A percentile compares a stretch with the other conserved stretches of the same genome.
Evolutionary conservation across 257 asterid species (phyloP).

Genomic region (Fraxinus cuspidata): DNA sequence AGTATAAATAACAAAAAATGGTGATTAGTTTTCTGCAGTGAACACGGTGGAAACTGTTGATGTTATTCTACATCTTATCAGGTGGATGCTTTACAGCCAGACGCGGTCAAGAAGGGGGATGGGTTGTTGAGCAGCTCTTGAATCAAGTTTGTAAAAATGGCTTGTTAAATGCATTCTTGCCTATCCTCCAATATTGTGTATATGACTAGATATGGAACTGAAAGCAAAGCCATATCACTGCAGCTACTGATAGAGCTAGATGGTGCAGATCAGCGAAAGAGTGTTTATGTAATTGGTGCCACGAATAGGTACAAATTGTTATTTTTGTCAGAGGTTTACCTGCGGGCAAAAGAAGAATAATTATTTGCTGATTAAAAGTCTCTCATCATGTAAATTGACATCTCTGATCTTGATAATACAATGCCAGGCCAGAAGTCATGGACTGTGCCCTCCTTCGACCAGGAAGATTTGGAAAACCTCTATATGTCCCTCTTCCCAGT

Average conservation of each 20-base stretch:
- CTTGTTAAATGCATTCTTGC: neutral
- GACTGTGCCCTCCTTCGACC: conserved; percentile 82
- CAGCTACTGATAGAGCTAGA: conserved; percentile 85
- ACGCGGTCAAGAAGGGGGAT: conserved; percentile 81
- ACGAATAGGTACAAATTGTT: conserved; percentile 65
- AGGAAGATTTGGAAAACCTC: conserved; percentile 75
- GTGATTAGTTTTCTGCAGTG: neutral
- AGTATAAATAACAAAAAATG: neutral
- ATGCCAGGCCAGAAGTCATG: conserved; percentile 77
- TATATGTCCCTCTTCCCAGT: conserved; percentile 82
- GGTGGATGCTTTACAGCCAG: conserved; percentile 83
- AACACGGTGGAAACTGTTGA: neutral
- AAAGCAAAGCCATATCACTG: conserved; percentile 28
- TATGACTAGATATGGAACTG: conserved; percentile 15
- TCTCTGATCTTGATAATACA: conserved; percentile 18
- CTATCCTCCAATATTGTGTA: neutral
- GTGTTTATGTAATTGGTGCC: conserved; percentile 86
- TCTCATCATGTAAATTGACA: neutral
- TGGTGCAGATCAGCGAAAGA: conserved; percentile 74
- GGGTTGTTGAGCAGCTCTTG: conserved; percentile 76
- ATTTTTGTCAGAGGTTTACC: conserved; percentile 8
- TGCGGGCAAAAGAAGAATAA: neutral
- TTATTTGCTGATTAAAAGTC: conserved; percentile 8
- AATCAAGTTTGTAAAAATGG: conserved; percentile 52
- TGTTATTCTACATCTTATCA: conserved; percentile 19